These are phyloP conservation scores for Zelopaecilomyces penicillatus DNA, from an alignment of 2,329 filamentous ascomycete genomes.

Conservation along the genomic window DNA sequence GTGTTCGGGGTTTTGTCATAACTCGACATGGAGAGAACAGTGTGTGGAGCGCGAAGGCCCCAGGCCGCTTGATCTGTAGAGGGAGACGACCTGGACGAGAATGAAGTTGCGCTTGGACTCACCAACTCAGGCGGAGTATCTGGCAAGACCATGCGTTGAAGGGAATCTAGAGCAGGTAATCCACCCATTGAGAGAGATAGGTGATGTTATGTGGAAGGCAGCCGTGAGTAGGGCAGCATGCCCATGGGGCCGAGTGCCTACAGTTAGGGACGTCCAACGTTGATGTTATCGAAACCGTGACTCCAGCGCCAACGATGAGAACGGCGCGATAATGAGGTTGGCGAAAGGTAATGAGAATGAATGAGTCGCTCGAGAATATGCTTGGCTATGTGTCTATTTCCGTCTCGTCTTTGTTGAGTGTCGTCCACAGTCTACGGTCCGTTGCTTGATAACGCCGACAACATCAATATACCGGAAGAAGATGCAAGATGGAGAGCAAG, in stretches of 20 bases:
- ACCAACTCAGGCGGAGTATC: conserved; percentile 47
- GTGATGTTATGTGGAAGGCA: not conserved
- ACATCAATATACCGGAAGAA: not conserved
- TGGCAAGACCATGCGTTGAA: conserved; percentile 41
- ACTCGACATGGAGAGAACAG: conserved; percentile 47
- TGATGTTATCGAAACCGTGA: not conserved
- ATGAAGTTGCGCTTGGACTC: conserved; percentile 42
- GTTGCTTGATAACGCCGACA: no score
- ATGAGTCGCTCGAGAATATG: no score
- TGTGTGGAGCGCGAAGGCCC: conserved; percentile 31
- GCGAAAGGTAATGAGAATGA: no score
- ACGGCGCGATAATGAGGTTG: no score
- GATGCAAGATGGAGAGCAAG: not conserved
- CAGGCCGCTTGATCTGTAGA: conserved; percentile 37
- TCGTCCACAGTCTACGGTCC: no score
- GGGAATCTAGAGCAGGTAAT: conserved; percentile 41
- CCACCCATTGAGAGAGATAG: conserved; percentile 45
- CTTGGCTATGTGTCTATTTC: no score
- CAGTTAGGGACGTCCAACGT: not conserved
- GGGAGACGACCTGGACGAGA: conserved; percentile 34
- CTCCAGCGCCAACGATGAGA: no score
- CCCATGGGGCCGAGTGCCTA: conserved; percentile 3
- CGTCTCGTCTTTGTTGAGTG: no score
- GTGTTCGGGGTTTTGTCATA: conserved; percentile 41
- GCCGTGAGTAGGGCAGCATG: conserved; percentile 6